Percentiles rank a stretch among this genome's conserved stretches.
Conservation (phyloP, 495 filamentous ascomycete species). For the Podospora conica region DNA sequence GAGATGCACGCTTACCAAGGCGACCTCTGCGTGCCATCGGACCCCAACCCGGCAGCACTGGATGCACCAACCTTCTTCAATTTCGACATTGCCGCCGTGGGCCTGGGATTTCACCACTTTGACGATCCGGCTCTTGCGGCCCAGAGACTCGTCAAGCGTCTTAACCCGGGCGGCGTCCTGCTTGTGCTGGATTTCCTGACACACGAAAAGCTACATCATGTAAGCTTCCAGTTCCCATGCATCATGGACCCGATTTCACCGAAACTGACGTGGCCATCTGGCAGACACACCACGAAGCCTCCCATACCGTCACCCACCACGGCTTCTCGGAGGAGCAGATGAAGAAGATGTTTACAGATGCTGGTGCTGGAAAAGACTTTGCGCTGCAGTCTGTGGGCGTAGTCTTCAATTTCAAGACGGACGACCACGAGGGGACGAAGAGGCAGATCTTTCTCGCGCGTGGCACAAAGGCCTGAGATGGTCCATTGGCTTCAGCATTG, state of each 20-base stretch:
- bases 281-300: conserved; percentile 29
- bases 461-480: conserved; percentile 21
- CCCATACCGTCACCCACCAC: conserved; percentile 48
- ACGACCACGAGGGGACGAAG: conserved; percentile 6
- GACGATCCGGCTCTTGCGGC: conserved; percentile 52
- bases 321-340: conserved; percentile 52
- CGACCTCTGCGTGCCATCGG: conserved; percentile 46
- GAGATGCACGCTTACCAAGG: conserved; percentile 54
- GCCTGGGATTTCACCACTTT: conserved; percentile 70
- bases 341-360: conserved; percentile 44
- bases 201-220: conserved; percentile 29
- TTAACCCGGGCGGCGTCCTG: conserved; percentile 57
- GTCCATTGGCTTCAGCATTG: background rate
- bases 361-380: conserved; percentile 45
- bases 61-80: conserved; percentile 44
- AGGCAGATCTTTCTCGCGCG: conserved; percentile 25
- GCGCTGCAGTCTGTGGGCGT: conserved; percentile 32
- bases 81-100: conserved; percentile 60
- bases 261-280: background rate
- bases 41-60: conserved; percentile 34
- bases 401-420: conserved; percentile 14
- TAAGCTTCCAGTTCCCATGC: background rate
- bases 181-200: conserved; percentile 61
- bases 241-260: too few species aligned
- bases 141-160: conserved; percentile 48